Evolutionary conservation across 202 grass and related monocot species (phyloP), one percentile per base, ranked within the genome.

Genomic region (Zoysia matrella): DNA sequence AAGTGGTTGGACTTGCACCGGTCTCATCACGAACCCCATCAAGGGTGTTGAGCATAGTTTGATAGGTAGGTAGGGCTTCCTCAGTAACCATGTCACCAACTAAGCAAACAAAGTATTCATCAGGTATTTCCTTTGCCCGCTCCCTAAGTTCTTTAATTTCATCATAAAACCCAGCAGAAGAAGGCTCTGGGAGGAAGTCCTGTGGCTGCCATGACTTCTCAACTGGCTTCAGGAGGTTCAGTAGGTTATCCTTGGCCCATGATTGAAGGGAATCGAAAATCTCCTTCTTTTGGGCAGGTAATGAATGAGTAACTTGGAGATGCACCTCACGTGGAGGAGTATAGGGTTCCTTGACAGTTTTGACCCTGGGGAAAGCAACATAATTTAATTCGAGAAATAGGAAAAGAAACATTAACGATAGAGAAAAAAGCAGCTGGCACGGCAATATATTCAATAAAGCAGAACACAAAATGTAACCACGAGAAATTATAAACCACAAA

Each of bases 11-110:
- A 74, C 94, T 97, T 44, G 94, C 94, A 14, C 94, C 94, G 15
- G 94, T 97, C 80, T 97, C 94, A 83, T 94, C 92, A 46, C 90
- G 84, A 18, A 93, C 90, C 67, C 94, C 88, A 55, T 97, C 94
- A 39, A 94, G 83, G 77, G 90, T 94, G 75, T 97, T 97, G 49
- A 97, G 86, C 92, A 97, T 94, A 71, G 94, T 97, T 90, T 97
- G 94, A 60, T 97, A 94, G 10, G 94, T 97, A 47, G 94, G 94
- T 72, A 97, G 79, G 45, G 94, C 94, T 79, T 97, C 94, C 85
- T 97, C 94, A 18, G 94, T 97, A 85, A 97, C 91, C 94, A 97
- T 97, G 66, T 97, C 94, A 74, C 94, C 94, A 69, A 97, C 94
- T 82, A 97, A 87, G 78, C 94, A 97, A 80, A 97, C 90, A 79